Percentiles rank a stretch among this genome's conserved stretches.
These are phyloP conservation scores for Chaetoscypha palmicola DNA, from an alignment of 2,329 filamentous ascomycete species.

Conservation along the genomic window DNA sequence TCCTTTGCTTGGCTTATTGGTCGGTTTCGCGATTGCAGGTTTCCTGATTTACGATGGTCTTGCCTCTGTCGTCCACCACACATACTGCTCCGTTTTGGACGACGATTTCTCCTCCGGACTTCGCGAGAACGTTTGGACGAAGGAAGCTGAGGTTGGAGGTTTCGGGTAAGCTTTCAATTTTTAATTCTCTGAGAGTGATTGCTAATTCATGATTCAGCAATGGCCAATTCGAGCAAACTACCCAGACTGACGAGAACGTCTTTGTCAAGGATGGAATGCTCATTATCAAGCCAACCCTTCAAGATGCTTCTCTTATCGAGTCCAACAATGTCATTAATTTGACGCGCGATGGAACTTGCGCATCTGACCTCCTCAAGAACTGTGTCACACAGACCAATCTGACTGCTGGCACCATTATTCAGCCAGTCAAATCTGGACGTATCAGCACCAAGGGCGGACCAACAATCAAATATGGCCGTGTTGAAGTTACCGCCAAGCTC, in stretches of 20 bases:
- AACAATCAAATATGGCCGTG: slow-evolving; percentile 70
- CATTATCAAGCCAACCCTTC: slow-evolving; percentile 69
- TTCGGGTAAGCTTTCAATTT: slow-evolving; percentile 46
- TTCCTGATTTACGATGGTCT: slow-evolving; percentile 73
- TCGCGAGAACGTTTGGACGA: slow-evolving; percentile 40
- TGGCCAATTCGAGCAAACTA: slow-evolving; percentile 75
- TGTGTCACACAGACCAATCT: slow-evolving; percentile 70
- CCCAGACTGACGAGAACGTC: slow-evolving; percentile 63
- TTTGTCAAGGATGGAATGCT: slow-evolving; percentile 64
- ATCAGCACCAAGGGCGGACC: slow-evolving; percentile 67
- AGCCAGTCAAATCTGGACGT: slow-evolving; percentile 70
- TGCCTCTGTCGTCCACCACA: slow-evolving; percentile 63
- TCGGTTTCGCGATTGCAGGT: slow-evolving; percentile 61
- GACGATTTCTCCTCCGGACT: slow-evolving; percentile 48
- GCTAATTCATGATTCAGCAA: slow-evolving; percentile 45
- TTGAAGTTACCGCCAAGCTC: slow-evolving; percentile 72
- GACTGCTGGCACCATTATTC: slow-evolving; percentile 70
- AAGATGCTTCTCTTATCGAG: slow-evolving; percentile 59
- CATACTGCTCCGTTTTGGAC: slow-evolving; percentile 45
- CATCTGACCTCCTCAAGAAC: slow-evolving; percentile 48
- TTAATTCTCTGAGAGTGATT: slow-evolving; percentile 32
- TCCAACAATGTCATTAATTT: slow-evolving; percentile 64
- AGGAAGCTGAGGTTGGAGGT: slow-evolving; percentile 39
- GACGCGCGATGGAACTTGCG: slow-evolving; percentile 58
- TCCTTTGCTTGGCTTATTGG: slow-evolving; percentile 60